Base-by-base conservation (phyloP, 192 early-diverging fungal genomes). In the Coemansia guatemalensis region DNA sequence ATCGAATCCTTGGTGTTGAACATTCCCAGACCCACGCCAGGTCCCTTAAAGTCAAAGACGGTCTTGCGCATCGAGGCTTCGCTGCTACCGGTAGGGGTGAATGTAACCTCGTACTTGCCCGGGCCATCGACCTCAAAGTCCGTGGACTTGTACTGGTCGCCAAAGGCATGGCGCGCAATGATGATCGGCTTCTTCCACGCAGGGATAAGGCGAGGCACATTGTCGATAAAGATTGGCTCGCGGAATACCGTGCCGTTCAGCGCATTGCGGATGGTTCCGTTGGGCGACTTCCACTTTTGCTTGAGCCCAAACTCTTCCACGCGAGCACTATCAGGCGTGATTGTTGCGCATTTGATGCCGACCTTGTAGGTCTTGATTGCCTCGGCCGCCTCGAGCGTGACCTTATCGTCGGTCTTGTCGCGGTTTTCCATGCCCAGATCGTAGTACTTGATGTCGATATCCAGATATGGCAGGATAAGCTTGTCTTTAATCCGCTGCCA, bases 261-360 rank as follows among this genome's bases (percentile, higher is more conserved):
- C 60, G 94, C 95, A 80, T 99, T 99, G 55, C 96, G 86, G 66
- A 99, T 93, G 49, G 95, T 97, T 49, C 90, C 96, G 78, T 99
- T 99, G 62, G 96, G 96, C 48, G 90, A 93, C 85, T 90, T 96
- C 94, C 94, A 99, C 92, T 95, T 99, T 79, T 94, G 75, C 88
- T 99, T 96, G 58, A 99, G 82, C 27, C 89, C 90, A 84, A 97
- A 99, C 82, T 97, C 94, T 68, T 93, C 82, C 53, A 99, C 94
- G 69, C 96, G 91, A 20, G 87, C 91, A 55, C 92, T 90, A 72
- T 99, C 96, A 12, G 96, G 95, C 22, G 96, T 99, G 76, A 99
- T 99, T 39, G 96, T 99, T 8, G 96, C 96, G 74, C 96, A 99
- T 85, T 99, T 99, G 86, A 99, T 99, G 67, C 94, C 89, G 56